Base-by-base conservation (phyloP, 2,329 filamentous ascomycete genomes). In the Aspergillus sp. region DNA sequence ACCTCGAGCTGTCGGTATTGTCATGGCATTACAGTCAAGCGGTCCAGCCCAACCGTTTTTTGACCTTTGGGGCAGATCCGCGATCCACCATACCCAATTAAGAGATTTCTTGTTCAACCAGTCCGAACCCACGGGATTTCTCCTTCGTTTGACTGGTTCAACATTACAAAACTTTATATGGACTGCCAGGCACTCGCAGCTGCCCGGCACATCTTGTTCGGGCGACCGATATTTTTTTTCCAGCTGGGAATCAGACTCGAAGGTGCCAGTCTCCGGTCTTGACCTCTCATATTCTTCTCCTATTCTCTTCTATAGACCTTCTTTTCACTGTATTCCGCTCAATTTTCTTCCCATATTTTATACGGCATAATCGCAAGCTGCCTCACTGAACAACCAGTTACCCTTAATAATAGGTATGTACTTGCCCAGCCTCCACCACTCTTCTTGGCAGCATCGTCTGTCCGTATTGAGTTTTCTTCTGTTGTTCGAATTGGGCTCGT, bases 21-120 rank as follows among this genome's bases (percentile, higher is more conserved):
- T 66, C 59, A 63, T 55, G 48, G 47, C 47, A 47, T 64, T 60
- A 63, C 57, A 24, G 46, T 47, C 54, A 52, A 43, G 41, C 24
- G 60, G 62, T 59, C 63, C 66, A 68, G 66, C 70, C 70, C 73
- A 74, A 73, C 72, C 68, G 61, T 72, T 65, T 72, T 68, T 62
- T 66, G 64, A 35, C 61, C 64, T 70, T 70, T 72, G 71, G 71
- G 71, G 70, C 63, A 62, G 54, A 62, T 49, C 58, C 58, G 46
- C 53, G 56, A 52, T 55, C 53, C 68, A 65, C 73, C 72, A 75
- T 67, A 61, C 73, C 71, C 14, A 19, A 68, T 75, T 62, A 49
- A 68, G 70, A 55, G 64, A 59, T 41, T 60, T 67, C 62, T 58
- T 58, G 59, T 70, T 71, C 70, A 72, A 72, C 69, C 66, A 70